phyloP scores from a whole-genome alignment of 177 flowering plant species.

The Vitis hybrid region DNA sequence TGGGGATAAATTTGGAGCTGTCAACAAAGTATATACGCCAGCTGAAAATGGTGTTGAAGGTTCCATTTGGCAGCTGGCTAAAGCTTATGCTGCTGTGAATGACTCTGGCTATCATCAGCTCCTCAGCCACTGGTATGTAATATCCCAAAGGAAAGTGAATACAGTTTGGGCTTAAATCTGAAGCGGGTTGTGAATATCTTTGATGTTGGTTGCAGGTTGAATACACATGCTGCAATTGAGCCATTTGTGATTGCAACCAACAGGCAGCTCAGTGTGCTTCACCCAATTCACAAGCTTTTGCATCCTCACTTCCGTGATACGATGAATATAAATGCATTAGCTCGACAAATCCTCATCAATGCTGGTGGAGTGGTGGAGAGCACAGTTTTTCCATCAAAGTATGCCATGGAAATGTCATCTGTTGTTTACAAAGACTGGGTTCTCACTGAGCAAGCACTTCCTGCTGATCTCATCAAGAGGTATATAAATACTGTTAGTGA shows the following conservation, averaged over 20 bases:
- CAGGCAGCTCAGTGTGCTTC: slow-evolving; percentile 75
- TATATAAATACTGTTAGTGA: slow-evolving; percentile 6
- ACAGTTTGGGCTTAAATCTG: neutral
- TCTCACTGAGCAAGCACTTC: slow-evolving; percentile 68
- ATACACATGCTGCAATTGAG: slow-evolving; percentile 73
- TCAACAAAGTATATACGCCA: slow-evolving; percentile 53
- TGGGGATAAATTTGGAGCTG: slow-evolving; percentile 42
- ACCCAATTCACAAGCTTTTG: slow-evolving; percentile 66
- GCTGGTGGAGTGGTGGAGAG: slow-evolving; percentile 63
- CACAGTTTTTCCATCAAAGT: slow-evolving; percentile 55
- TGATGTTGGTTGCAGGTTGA: slow-evolving; percentile 38
- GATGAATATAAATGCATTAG: slow-evolving; percentile 71
- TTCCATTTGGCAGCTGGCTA: slow-evolving; percentile 78
- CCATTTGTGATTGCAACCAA: slow-evolving; percentile 82
- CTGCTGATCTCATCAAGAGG: slow-evolving; percentile 74
- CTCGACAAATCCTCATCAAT: slow-evolving; percentile 59
- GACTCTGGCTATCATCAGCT: slow-evolving; percentile 73
- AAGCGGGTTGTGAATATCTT: neutral
- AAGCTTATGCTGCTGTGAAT: slow-evolving; percentile 66
- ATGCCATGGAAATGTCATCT: slow-evolving; percentile 65
- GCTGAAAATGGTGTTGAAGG: slow-evolving; percentile 50
- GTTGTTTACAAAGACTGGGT: slow-evolving; percentile 53
- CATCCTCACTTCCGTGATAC: slow-evolving; percentile 84
- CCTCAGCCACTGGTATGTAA: slow-evolving; percentile 60
- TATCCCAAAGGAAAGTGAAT: neutral